A percentile compares a stretch with the other conserved stretches of the same genome.
phyloP scores from a whole-genome alignment of 495 filamentous ascomycete species.

The Xeromyces bisporus region DNA sequence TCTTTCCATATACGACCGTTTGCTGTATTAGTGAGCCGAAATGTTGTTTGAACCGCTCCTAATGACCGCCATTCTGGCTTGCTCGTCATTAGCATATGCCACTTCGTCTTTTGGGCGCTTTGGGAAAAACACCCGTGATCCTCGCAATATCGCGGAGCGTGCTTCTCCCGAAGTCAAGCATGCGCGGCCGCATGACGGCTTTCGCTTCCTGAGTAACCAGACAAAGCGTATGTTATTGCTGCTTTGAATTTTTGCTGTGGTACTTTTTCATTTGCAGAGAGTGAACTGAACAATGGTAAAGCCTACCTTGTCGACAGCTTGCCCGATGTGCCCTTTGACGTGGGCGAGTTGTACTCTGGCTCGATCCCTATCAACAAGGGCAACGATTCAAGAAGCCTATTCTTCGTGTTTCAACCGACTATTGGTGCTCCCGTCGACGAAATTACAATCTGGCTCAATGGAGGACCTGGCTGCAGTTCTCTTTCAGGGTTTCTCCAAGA shows the following conservation, averaged over 20 bases:
- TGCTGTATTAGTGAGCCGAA: background rate
- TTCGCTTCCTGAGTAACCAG: slow-evolving; percentile 20
- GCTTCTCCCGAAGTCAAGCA: slow-evolving; percentile 41
- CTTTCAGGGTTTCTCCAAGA: slow-evolving; percentile 51
- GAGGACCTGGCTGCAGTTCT: slow-evolving; percentile 51
- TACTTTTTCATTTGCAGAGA: background rate
- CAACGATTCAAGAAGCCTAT: slow-evolving; percentile 30
- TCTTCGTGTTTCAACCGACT: slow-evolving; percentile 35
- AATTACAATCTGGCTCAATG: slow-evolving; percentile 58
- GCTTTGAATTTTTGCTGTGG: background rate
- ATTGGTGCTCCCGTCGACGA: slow-evolving; percentile 40
- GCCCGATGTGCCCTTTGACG: slow-evolving; percentile 55
- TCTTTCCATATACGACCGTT: no score
- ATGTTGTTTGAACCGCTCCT: slow-evolving; percentile 19
- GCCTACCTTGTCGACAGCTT: slow-evolving; percentile 50
- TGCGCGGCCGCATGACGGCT: slow-evolving; percentile 9
- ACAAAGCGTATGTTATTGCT: slow-evolving; percentile 16
- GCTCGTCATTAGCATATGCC: slow-evolving; percentile 15
- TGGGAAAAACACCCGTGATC: slow-evolving; percentile 54
- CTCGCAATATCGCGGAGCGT: slow-evolving; percentile 67
- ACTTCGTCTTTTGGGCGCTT: slow-evolving; percentile 16
- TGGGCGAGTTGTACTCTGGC: slow-evolving; percentile 64
- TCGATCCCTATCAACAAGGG: slow-evolving; percentile 48
- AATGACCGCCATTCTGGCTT: slow-evolving; percentile 13
- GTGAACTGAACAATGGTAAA: slow-evolving; percentile 7